phyloP scores from a whole-genome alignment of 192 early-diverging fungal species.

The Backusella tarrabulga region DNA sequence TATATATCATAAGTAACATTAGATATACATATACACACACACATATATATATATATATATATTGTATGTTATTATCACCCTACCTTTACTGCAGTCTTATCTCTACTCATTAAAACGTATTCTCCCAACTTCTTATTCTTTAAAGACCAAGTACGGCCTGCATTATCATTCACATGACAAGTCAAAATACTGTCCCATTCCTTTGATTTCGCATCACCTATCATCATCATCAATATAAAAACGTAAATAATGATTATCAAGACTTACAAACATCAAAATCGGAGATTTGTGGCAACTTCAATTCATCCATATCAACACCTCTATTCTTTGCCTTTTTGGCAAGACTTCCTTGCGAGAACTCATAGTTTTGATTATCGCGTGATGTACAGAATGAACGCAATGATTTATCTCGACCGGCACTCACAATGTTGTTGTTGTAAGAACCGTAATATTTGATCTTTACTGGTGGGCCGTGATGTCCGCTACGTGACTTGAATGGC shows the following conservation, averaged over 20 bases:
- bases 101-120: constrained; percentile 61
- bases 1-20: no score
- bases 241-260: no score
- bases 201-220: constrained; percentile 55
- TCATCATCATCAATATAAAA: background rate
- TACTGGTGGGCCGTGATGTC: constrained; percentile 86
- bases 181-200: constrained; percentile 95
- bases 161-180: constrained; percentile 73
- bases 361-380: constrained; percentile 80
- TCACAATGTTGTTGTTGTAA: constrained; percentile 67
- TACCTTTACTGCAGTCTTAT: constrained; percentile 41
- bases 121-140: constrained; percentile 76
- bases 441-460: constrained; percentile 74
- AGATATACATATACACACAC: background rate
- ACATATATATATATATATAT: background rate
- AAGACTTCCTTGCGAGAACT: constrained; percentile 82
- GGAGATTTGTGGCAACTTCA: constrained; percentile 73
- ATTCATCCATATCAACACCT: constrained; percentile 56
- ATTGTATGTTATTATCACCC: background rate
- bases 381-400: constrained; percentile 81
- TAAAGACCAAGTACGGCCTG: constrained; percentile 82
- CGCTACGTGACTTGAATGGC: constrained; percentile 79
- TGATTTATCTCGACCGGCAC: constrained; percentile 79
- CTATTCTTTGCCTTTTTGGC: constrained; percentile 67
- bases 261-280: constrained; percentile 67